A percentile compares a stretch with the other conserved stretches of the same genome.
These are phyloP conservation scores for Silene noctiflora DNA, from an alignment of 179 eudicot species.

Conservation along the genomic window DNA sequence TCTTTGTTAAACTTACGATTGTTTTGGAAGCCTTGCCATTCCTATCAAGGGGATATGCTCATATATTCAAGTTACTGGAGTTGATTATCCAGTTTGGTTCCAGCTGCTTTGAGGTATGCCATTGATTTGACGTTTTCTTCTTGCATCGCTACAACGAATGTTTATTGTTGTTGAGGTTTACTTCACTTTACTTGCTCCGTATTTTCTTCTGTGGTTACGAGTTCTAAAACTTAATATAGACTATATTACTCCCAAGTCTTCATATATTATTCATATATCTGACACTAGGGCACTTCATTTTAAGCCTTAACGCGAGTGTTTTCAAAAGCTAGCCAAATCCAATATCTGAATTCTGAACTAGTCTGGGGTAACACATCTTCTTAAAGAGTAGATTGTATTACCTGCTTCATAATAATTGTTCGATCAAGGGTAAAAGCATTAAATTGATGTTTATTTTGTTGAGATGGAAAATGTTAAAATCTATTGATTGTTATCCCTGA, in stretches of 20 bases:
- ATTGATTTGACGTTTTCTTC: not conserved
- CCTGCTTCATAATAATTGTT: not conserved
- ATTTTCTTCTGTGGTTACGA: not conserved
- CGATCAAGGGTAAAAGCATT: not conserved
- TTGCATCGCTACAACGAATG: too few species aligned
- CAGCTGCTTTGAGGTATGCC: not conserved
- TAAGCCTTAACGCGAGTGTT: not conserved
- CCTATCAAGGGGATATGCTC: not conserved
- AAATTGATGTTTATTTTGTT: not conserved
- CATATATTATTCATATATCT: too few species aligned
- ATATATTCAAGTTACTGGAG: not conserved
- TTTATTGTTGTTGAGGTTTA: not conserved
- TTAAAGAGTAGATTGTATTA: not conserved
- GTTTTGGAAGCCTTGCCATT: not conserved
- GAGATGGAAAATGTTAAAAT: not conserved
- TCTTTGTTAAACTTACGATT: not conserved
- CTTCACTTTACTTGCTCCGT: not conserved
- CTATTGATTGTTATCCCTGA: not conserved
- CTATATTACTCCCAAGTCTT: not conserved
- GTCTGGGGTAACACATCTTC: not conserved
- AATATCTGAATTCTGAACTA: not conserved
- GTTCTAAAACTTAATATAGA: not conserved
- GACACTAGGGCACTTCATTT: not conserved
- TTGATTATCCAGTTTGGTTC: not conserved
- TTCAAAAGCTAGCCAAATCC: not conserved